These are phyloP conservation scores for Pseudozyma sp. DNA, from an alignment of 1,284 basidiomycete species.

Conservation along the genomic window DNA sequence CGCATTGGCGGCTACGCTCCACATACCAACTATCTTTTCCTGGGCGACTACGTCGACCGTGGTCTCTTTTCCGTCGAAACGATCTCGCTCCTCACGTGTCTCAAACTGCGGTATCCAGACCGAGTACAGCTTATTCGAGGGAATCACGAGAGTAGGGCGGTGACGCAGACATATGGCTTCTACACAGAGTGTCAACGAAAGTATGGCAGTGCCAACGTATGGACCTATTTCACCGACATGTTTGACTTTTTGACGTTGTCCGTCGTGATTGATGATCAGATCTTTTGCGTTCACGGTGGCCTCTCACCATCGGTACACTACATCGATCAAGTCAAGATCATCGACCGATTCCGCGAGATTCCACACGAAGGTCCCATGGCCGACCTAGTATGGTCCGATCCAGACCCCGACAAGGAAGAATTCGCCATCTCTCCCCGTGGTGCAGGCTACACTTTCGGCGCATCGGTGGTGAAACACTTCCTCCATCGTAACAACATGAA, in stretches of 20 bases:
- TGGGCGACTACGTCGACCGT: constrained; percentile 95
- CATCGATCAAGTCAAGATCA: constrained; percentile 99
- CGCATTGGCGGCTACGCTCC: constrained; percentile 97
- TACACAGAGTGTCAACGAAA: constrained; percentile 98
- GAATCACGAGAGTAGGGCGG: constrained; percentile 97
- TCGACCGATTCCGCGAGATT: constrained; percentile 99
- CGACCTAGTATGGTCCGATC: constrained; percentile 99
- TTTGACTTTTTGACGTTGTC: constrained; percentile 98
- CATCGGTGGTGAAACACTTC: constrained; percentile 98
- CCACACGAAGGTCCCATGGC: constrained; percentile 99
- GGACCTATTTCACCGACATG: constrained; percentile 99
- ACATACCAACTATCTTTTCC: constrained; percentile 89
- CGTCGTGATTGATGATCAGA: constrained; percentile 97
- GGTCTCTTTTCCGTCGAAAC: constrained; percentile 98
- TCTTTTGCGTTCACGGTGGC: constrained; percentile 98
- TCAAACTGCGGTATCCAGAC: constrained; percentile 96
- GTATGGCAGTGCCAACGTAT: constrained; percentile 89
- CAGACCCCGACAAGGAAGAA: constrained; percentile 98
- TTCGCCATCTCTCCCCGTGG: constrained; percentile 98
- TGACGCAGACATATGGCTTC: constrained; percentile 99
- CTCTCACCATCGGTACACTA: constrained; percentile 97
- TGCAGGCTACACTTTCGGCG: constrained; percentile 98
- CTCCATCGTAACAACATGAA: constrained; percentile 90
- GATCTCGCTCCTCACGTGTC: constrained; percentile 93
- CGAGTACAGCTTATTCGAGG: constrained; percentile 96